Conservation (phyloP, 345 rosid genomes). For the Melaleuca alternifolia region DNA sequence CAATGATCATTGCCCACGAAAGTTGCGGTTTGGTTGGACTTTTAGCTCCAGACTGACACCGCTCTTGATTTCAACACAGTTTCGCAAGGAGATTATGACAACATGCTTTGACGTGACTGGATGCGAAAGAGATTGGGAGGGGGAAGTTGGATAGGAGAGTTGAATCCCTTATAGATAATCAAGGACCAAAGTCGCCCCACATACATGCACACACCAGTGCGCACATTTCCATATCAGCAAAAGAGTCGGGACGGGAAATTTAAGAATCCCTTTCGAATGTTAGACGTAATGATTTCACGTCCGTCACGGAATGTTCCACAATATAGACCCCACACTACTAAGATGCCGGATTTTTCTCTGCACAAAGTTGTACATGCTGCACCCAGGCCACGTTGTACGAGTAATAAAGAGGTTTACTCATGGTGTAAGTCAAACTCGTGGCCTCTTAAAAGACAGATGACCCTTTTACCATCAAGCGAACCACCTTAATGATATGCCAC, state of each 20-base stretch:
- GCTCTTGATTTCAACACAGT: background rate
- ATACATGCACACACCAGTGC: background rate
- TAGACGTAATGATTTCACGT: background rate
- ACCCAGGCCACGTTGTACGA: fast-evolving
- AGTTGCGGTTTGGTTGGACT: no score
- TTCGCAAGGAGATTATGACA: background rate
- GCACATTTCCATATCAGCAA: background rate
- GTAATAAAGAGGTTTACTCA: no score
- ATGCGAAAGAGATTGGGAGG: background rate
- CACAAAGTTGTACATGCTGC: background rate
- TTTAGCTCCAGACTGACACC: background rate
- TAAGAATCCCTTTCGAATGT: background rate
- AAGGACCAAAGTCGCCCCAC: background rate
- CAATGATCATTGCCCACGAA: background rate
- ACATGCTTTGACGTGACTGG: background rate
- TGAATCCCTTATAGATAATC: background rate
- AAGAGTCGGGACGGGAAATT: background rate
- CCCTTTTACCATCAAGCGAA: background rate
- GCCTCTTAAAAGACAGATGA: background rate
- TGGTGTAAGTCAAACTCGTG: background rate
- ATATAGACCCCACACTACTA: background rate
- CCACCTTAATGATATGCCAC: background rate
- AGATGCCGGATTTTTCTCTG: background rate
- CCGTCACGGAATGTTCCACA: background rate
- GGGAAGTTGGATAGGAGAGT: background rate